A percentile compares a stretch with the other conserved stretches of the same genome.
These are phyloP conservation scores for Hypomyces perniciosus DNA, from an alignment of 2,329 filamentous ascomycete genomes.

Conservation along the genomic window DNA sequence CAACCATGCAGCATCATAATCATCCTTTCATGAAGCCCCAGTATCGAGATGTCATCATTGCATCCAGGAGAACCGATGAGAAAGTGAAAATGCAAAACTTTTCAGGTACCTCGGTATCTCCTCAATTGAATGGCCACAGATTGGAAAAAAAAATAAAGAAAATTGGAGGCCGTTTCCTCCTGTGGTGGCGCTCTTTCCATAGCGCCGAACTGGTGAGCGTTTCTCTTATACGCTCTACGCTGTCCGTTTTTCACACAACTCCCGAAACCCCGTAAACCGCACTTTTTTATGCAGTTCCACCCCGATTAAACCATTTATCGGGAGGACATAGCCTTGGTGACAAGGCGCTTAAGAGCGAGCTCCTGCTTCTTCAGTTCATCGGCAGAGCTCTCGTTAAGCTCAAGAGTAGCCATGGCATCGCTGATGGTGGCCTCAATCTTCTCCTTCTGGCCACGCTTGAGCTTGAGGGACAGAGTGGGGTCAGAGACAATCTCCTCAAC, in stretches of 20 bases:
- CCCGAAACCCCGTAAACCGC: slow-evolving; percentile 16
- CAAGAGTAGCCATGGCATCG: slow-evolving; percentile 95
- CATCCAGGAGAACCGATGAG: slow-evolving; percentile 23
- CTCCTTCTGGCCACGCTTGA: slow-evolving; percentile 99
- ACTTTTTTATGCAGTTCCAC: slow-evolving; percentile 15
- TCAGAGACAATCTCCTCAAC: slow-evolving; percentile 99
- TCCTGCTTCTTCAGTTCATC: slow-evolving; percentile 99
- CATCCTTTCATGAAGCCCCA: slow-evolving; percentile 21
- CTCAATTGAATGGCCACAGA: slow-evolving; percentile 28
- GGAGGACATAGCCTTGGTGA: slow-evolving; percentile 97
- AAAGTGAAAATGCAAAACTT: slow-evolving; percentile 28
- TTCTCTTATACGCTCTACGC: slow-evolving; percentile 5
- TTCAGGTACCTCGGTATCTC: slow-evolving; percentile 29
- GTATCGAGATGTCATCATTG: slow-evolving; percentile 15
- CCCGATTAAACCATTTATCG: slow-evolving; percentile 53
- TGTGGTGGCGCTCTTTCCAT: slow-evolving; percentile 8
- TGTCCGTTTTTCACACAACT: slow-evolving; percentile 15
- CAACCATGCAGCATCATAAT: slow-evolving; percentile 19
- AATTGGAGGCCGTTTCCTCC: slow-evolving; percentile 18
- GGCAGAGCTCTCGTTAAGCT: slow-evolving; percentile 83
- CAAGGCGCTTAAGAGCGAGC: slow-evolving; percentile 91
- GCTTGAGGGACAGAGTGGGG: slow-evolving; percentile 89
- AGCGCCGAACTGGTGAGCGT: slow-evolving; percentile 5
- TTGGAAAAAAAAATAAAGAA: slow-evolving; percentile 22
- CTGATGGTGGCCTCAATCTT: slow-evolving; percentile 97